phyloP scores from a whole-genome alignment of 257 asterid genomes.

The Solanum pimpinellifolium region DNA sequence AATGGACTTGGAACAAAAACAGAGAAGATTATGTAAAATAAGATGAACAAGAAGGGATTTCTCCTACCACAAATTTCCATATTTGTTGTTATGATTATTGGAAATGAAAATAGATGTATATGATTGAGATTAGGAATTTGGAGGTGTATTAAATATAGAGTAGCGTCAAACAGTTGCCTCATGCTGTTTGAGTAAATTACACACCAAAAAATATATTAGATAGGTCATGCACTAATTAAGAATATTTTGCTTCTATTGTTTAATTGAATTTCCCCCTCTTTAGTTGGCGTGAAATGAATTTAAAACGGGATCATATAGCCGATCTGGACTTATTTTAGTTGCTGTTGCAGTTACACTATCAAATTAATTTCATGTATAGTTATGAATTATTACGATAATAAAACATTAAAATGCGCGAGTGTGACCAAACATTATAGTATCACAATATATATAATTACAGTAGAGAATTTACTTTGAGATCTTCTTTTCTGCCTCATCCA shows the following conservation, averaged over 20 bases:
- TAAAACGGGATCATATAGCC: background rate
- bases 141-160: background rate
- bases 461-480: background rate
- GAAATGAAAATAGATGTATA: background rate
- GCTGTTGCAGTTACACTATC: background rate
- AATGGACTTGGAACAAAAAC: background rate
- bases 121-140: background rate
- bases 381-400: background rate
- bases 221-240: background rate
- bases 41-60: conserved; percentile 10
- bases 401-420: background rate
- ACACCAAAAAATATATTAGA: background rate
- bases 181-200: background rate
- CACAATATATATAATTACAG: background rate
- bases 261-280: background rate
- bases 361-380: background rate
- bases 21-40: conserved; percentile 3
- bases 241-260: background rate
- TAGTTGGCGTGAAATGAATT: background rate
- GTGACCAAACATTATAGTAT: background rate
- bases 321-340: background rate
- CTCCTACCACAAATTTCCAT: conserved; percentile 14
- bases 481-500: background rate
- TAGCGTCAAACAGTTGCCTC: background rate
- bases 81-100: background rate